Percentiles rank a stretch among this genome's conserved stretches.
These are phyloP conservation scores for Botrytis paeoniae DNA, from an alignment of 2,329 filamentous ascomycete genomes.

Conservation along the genomic window DNA sequence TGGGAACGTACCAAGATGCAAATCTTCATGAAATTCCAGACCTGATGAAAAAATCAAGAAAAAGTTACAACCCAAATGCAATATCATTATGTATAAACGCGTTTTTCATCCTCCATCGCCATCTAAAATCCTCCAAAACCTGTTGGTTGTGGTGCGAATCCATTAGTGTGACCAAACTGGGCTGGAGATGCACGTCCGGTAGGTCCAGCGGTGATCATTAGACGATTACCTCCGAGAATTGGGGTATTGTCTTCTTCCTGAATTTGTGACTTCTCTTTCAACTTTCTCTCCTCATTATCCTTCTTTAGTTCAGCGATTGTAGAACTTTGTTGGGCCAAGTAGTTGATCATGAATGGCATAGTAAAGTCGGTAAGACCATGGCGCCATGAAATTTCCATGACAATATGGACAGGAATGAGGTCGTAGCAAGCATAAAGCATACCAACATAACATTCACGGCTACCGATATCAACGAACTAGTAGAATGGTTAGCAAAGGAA, in stretches of 20 bases:
- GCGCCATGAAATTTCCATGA: conserved; percentile 97
- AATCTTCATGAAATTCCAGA: conserved; percentile 25
- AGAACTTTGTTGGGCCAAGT: conserved; percentile 84
- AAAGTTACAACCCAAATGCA: conserved; percentile 33
- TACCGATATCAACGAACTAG: conserved; percentile 98
- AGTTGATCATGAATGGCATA: conserved; percentile 99
- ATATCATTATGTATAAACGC: conserved; percentile 36
- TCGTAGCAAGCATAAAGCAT: conserved; percentile 99
- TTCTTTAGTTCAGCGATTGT: conserved; percentile 83
- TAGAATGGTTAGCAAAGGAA: conserved; percentile 32
- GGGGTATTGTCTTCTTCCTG: conserved; percentile 92
- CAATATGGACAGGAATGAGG: conserved; percentile 85
- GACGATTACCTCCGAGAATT: conserved; percentile 80
- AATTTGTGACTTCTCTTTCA: conserved; percentile 65
- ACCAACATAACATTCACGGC: conserved; percentile 98
- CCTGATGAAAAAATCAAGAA: conserved; percentile 28
- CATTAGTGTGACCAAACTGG: conserved; percentile 77
- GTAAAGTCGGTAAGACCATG: conserved; percentile 93
- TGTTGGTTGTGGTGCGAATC: conserved; percentile 84
- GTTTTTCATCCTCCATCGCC: conserved; percentile 20
- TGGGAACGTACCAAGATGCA: conserved; percentile 30
- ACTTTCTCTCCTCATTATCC: conserved; percentile 93
- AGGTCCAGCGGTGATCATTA: conserved; percentile 95
- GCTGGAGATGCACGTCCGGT: conserved; percentile 50
- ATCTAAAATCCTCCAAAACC: conserved; percentile 60